Evolutionary conservation across 768 basidiomycete genomes (phyloP).

Genomic region (Lentinula boryana): DNA sequence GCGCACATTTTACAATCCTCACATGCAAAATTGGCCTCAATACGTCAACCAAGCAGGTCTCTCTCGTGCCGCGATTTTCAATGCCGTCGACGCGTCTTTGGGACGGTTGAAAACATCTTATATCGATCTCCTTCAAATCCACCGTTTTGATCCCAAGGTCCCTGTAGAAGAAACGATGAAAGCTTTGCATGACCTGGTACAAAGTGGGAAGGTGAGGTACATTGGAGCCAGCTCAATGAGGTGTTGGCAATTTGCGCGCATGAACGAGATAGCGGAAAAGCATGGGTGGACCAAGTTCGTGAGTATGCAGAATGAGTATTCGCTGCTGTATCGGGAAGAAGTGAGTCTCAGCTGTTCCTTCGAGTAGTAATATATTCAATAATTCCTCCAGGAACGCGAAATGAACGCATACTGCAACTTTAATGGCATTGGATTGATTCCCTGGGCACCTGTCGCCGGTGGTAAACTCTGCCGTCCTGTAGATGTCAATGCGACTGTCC

Average conservation of each 20-base stretch:
- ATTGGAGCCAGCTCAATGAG: constrained; percentile 26
- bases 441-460: constrained; percentile 33
- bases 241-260: constrained; percentile 32
- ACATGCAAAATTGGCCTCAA: constrained; percentile 8
- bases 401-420: constrained; percentile 23
- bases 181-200: constrained; percentile 33
- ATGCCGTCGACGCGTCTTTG: constrained; percentile 8
- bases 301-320: constrained; percentile 45
- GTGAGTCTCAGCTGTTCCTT: not conserved
- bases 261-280: constrained; percentile 30
- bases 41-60: constrained; percentile 18
- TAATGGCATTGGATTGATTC: constrained; percentile 30
- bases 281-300: constrained; percentile 42
- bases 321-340: constrained; percentile 42
- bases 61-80: constrained; percentile 20
- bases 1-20: not conserved
- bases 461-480: constrained; percentile 3
- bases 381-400: constrained; percentile 26
- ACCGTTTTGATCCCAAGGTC: constrained; percentile 24
- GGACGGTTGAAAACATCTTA: constrained; percentile 16
- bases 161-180: constrained; percentile 33
- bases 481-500: not conserved
- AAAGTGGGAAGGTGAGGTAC: constrained; percentile 30
- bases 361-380: constrained; percentile 11
- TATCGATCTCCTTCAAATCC: constrained; percentile 29